Evolutionary conservation across 371 early-diverging fungal species (phyloP).

Genomic region (Circinella minor): DNA sequence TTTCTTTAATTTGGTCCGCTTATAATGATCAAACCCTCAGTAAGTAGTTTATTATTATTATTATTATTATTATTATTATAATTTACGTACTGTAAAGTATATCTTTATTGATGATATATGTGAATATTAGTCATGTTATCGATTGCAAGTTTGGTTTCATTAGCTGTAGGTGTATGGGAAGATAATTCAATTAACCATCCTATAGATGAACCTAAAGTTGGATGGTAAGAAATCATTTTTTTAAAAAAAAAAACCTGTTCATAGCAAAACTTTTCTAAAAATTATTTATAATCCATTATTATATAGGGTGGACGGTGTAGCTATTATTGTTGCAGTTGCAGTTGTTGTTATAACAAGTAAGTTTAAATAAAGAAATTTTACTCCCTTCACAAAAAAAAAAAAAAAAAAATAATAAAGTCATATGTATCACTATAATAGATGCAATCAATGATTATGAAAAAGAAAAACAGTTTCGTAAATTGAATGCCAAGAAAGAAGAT

Average conservation of each 20-base stretch:
- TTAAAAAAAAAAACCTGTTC: neutral
- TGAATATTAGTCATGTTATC: slow-evolving; percentile 63
- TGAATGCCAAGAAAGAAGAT: slow-evolving; percentile 80
- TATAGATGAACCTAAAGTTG: slow-evolving; percentile 52
- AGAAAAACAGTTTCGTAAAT: slow-evolving; percentile 76
- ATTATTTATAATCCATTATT: neutral
- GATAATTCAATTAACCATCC: slow-evolving; percentile 58
- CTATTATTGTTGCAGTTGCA: slow-evolving; percentile 75
- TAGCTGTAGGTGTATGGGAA: slow-evolving; percentile 84
- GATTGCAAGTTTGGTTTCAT: slow-evolving; percentile 78
- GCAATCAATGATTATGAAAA: slow-evolving; percentile 83
- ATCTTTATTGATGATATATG: neutral
- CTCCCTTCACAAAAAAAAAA: no score
- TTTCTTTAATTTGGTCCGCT: slow-evolving; percentile 59
- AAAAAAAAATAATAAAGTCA: no score
- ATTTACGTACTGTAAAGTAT: no score
- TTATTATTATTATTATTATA: neutral
- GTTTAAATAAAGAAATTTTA: neutral
- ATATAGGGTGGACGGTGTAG: slow-evolving; percentile 73
- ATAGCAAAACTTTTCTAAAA: neutral
- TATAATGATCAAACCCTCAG: slow-evolving; percentile 60
- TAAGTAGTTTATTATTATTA: slow-evolving; percentile 12
- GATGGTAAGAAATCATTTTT: slow-evolving; percentile 50
- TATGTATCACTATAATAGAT: slow-evolving; percentile 35
- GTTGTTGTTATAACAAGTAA: slow-evolving; percentile 81